Base-by-base conservation (phyloP, 2,329 filamentous ascomycete species). In the Aspergillus cejpii region DNA sequence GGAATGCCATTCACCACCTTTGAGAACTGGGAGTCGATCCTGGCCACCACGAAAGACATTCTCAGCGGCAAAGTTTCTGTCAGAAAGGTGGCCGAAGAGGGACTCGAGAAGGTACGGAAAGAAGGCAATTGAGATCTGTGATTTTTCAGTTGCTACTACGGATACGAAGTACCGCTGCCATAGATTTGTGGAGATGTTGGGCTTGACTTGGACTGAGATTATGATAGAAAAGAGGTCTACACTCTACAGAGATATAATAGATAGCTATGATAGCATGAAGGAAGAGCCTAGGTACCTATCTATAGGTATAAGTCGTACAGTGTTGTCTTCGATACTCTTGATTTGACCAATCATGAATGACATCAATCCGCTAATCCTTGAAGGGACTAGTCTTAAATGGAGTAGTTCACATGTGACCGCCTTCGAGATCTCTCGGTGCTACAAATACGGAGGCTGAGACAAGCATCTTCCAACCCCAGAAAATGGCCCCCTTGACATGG, bases 1-100 rank as follows among this genome's bases (percentile, higher is more conserved):
- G 79, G 85, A 7, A 83, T 94, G 15, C 89, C 90, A 0, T 96
- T 94, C 66, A 91, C 87, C 11, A 81, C 86, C 2, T 96, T 96
- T 64, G 76, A 86, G 58, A 81, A 90, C 71, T 96, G 91, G 80
- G 79, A 78, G 5, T 80, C 82, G 51, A 95, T 95, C 60, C 74
- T 87, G 38, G 74, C 78, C 49, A 85, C 84, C 23, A 84, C 87
- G 49, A 82, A 87, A 71, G 81, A 84, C 47, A 87, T 96, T 58
- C 74, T 76, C n/a, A 79, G 79, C 24, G 87, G 87, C 19, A 83
- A 84, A 64, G 78, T 77, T 12, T 83, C 76, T 17, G 80, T 88
- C 6, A 73, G 86, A 57, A 79, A 86, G 37, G 83, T 87, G 19
- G 86, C 87, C 8, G 64, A 70, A 44, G 67, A 75, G 50, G 74